Conservation (phyloP, 345 rosid species). For the Gossypioides kirkii region DNA sequence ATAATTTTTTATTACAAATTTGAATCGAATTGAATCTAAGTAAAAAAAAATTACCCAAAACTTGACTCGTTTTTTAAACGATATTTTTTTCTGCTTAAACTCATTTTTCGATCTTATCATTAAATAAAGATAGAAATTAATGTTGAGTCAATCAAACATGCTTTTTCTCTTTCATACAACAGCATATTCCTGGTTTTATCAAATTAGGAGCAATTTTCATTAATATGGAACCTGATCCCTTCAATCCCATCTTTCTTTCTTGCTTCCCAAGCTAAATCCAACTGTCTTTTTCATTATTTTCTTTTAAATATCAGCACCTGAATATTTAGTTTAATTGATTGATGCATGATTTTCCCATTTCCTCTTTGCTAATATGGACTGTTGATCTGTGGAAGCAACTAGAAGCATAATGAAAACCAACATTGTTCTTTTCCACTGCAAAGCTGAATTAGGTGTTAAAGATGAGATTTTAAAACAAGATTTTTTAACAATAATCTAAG, state of each 20-base stretch:
- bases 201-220: neutral
- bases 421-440: no score
- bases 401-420: neutral
- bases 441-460: neutral
- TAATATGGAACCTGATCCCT: constrained; percentile 7
- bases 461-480: neutral
- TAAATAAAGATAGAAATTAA: neutral
- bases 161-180: neutral
- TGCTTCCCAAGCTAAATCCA: neutral
- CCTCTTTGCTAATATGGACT: no score
- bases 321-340: neutral
- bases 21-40: rapidly evolving
- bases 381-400: neutral
- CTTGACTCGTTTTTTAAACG: no score
- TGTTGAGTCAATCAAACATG: neutral
- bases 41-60: no score
- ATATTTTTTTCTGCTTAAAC: rapidly evolving
- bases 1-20: no score
- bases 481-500: neutral
- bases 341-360: neutral
- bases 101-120: no score
- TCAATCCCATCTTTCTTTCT: neutral
- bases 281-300: no score
- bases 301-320: no score
- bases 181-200: constrained; percentile 1